These are phyloP conservation scores for Magnusiomyces suaveolens DNA, from an alignment of 1,139 yeast species.

Conservation along the genomic window DNA sequence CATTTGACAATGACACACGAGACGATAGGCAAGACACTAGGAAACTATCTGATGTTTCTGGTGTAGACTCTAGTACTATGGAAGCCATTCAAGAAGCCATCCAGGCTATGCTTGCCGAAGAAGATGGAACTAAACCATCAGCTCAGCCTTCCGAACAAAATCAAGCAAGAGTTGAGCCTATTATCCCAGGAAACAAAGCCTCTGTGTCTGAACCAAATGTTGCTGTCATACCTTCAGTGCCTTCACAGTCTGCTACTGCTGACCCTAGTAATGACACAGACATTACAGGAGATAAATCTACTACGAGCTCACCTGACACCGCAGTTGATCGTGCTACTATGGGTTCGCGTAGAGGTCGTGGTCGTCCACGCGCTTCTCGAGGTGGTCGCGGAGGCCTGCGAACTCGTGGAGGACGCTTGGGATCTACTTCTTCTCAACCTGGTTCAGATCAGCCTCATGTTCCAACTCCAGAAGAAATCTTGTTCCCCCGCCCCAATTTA, in stretches of 20 bases:
- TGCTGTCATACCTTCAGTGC: not conserved
- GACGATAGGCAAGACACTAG: not conserved
- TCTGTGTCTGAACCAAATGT: not conserved
- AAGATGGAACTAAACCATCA: not conserved
- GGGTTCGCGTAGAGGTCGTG: not conserved
- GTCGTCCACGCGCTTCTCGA: not conserved
- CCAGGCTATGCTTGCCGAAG: conserved; percentile 22
- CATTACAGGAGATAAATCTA: too few species aligned
- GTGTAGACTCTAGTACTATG: conserved; percentile 29
- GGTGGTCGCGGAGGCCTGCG: not conserved
- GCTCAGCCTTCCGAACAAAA: not conserved
- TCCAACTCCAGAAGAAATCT: not conserved
- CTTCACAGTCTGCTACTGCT: not conserved
- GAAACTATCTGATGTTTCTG: conserved; percentile 18
- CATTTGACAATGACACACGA: not conserved
- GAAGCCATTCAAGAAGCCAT: conserved; percentile 33
- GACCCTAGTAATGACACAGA: too few species aligned
- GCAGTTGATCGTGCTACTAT: too few species aligned
- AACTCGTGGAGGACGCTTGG: not conserved
- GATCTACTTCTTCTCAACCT: not conserved
- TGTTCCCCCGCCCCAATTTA: not conserved
- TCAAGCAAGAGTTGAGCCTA: not conserved
- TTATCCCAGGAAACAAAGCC: not conserved
- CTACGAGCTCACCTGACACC: too few species aligned
- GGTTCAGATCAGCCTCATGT: not conserved